Conservation (phyloP, 768 basidiomycete species). For the Tricholoma sp. region DNA sequence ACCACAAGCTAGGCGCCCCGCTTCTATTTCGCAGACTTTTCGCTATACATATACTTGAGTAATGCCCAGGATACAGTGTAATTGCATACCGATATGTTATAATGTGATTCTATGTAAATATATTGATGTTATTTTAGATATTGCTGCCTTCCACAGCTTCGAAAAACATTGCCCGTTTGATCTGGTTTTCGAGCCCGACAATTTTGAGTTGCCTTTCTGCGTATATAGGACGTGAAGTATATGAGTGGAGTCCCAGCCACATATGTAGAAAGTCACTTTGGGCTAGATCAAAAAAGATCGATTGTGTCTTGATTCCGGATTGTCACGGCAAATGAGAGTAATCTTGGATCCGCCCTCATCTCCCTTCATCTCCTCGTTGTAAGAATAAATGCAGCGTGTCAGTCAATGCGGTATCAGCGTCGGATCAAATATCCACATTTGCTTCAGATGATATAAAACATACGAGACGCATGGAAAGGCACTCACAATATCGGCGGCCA, state of each 20-base stretch:
- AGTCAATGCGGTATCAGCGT: slow-evolving; percentile 53
- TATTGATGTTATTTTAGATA: slow-evolving; percentile 33
- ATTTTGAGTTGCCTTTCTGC: slow-evolving; percentile 14
- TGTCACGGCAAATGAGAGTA: slow-evolving; percentile 49
- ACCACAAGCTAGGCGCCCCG: slow-evolving; percentile 22
- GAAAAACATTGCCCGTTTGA: slow-evolving; percentile 15
- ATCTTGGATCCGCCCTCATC: slow-evolving; percentile 8
- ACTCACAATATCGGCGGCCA: slow-evolving; percentile 67
- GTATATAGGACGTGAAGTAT: slow-evolving; percentile 12
- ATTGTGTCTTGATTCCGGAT: slow-evolving; percentile 55
- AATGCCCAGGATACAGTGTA: not conserved
- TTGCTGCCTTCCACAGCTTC: slow-evolving; percentile 28
- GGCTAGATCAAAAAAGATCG: slow-evolving; percentile 35
- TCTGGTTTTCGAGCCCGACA: slow-evolving; percentile 21
- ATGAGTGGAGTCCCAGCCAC: not conserved
- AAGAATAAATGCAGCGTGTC: slow-evolving; percentile 43
- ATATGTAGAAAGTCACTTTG: slow-evolving; percentile 22
- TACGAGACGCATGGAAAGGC: not conserved
- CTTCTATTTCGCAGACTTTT: not conserved
- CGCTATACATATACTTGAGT: not conserved
- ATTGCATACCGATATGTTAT: slow-evolving; percentile 6
- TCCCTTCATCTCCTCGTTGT: slow-evolving; percentile 13
- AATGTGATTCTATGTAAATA: slow-evolving; percentile 40
- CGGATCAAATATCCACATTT: slow-evolving; percentile 57
- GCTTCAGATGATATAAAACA: not conserved